phyloP scores from a whole-genome alignment of 1,139 yeast species.

The Meyerozyma smithsonii region DNA sequence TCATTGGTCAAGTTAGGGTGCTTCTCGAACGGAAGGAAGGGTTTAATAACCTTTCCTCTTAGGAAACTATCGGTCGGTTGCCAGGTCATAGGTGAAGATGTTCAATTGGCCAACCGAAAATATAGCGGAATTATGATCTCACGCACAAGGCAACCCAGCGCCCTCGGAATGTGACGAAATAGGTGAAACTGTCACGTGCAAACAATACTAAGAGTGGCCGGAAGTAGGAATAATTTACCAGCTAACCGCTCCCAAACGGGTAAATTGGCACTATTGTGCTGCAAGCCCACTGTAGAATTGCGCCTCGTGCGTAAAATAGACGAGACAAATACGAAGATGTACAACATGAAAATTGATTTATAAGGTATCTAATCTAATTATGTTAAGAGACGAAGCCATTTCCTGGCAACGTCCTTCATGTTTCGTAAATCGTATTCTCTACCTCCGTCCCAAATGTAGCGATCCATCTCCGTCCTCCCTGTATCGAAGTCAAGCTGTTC shows the following conservation, averaged over 20 bases:
- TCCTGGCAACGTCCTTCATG: constrained; percentile 31
- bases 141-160: not conserved
- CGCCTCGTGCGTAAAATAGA: too few species aligned
- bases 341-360: too few species aligned
- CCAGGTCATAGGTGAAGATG: constrained; percentile 23
- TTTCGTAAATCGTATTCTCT: constrained; percentile 35
- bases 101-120: not conserved
- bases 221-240: not conserved
- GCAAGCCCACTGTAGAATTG: not conserved
- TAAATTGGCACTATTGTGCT: not conserved
- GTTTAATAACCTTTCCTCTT: constrained; percentile 49
- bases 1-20: constrained; percentile 37
- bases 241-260: not conserved
- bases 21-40: constrained; percentile 59
- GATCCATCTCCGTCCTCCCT: constrained; percentile 71
- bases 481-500: constrained; percentile 72
- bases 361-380: constrained; percentile 11
- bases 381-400: constrained; percentile 35
- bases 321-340: too few species aligned
- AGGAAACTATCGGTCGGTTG: constrained; percentile 34
- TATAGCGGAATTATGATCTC: not conserved
- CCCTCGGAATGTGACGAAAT: not conserved
- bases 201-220: not conserved
- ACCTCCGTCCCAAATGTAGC: constrained; percentile 68
- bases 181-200: constrained; percentile 1